phyloP scores from a whole-genome alignment of 352 stramenopile species.

The Phytophthora vignae region DNA sequence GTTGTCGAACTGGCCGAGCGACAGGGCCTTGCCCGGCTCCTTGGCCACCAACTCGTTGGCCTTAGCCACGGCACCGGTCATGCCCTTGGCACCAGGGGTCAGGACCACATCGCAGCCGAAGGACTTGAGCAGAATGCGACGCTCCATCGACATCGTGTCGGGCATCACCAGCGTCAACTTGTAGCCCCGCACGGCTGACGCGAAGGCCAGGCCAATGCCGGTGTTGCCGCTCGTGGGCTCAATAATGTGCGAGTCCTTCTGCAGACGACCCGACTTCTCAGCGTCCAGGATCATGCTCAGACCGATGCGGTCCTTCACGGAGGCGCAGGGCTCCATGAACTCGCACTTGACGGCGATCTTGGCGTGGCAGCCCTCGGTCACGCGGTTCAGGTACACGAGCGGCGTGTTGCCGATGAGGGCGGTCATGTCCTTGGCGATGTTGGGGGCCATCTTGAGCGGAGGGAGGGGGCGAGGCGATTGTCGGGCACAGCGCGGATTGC shows the following conservation, averaged over 20 bases:
- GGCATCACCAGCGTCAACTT: slow-evolving; percentile 96
- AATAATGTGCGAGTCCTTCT: slow-evolving; percentile 89
- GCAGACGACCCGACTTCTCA: slow-evolving; percentile 72
- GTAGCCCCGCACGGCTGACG: slow-evolving; percentile 90
- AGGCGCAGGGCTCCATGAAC: slow-evolving; percentile 91
- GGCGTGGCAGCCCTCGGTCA: slow-evolving; percentile 79
- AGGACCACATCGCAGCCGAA: slow-evolving; percentile 93
- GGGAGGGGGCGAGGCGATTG: background rate
- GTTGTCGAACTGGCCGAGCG: slow-evolving; percentile 97
- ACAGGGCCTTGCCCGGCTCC: slow-evolving; percentile 71
- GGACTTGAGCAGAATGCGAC: slow-evolving; percentile 95
- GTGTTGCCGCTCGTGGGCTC: slow-evolving; percentile 96
- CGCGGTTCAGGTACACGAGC: slow-evolving; percentile 92
- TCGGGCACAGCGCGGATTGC: slow-evolving; percentile 19
- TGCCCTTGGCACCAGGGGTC: slow-evolving; percentile 88
- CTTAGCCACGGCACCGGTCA: slow-evolving; percentile 83
- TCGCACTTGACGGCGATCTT: slow-evolving; percentile 92
- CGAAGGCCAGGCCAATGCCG: slow-evolving; percentile 94
- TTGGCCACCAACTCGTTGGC: slow-evolving; percentile 81
- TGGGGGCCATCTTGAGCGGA: slow-evolving; percentile 28
- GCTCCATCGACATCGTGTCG: slow-evolving; percentile 96
- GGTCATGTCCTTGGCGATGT: slow-evolving; percentile 95
- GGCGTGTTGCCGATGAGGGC: slow-evolving; percentile 96
- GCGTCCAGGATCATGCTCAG: slow-evolving; percentile 88
- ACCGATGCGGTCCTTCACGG: slow-evolving; percentile 89